Conservation (phyloP, 2,329 filamentous ascomycete genomes). For the Fusarium oligoseptatum region DNA sequence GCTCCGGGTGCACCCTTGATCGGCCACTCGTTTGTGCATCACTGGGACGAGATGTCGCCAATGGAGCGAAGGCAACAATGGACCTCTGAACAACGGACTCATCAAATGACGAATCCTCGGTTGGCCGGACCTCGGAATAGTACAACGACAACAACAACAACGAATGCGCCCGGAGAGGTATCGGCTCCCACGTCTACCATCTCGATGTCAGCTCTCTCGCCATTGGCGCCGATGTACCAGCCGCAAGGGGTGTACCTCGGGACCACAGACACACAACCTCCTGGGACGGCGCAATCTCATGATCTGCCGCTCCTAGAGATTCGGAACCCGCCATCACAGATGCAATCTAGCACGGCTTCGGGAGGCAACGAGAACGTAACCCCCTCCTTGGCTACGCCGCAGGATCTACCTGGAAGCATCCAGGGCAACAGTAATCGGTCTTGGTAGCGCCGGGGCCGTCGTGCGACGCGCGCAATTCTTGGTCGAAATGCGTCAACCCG, state of each 20-base stretch:
- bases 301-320: constrained; percentile 12
- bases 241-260: constrained; percentile 8
- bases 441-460: constrained; percentile 25
- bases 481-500: background rate
- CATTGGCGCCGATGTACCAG: constrained; percentile 29
- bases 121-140: background rate
- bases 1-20: constrained; percentile 3
- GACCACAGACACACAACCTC: background rate
- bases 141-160: background rate
- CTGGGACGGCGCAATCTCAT: background rate
- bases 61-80: constrained; percentile 19
- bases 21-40: constrained; percentile 17
- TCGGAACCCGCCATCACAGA: constrained; percentile 31
- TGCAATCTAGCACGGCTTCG: constrained; percentile 3
- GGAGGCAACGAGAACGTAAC: constrained; percentile 19
- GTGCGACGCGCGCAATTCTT: background rate
- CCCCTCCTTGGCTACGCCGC: background rate
- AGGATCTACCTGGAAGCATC: background rate
- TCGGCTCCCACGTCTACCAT: background rate
- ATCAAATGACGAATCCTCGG: constrained; percentile 6
- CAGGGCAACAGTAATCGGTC: constrained; percentile 26
- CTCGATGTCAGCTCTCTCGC: constrained; percentile 22
- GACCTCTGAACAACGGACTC: background rate
- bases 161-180: background rate
- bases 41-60: constrained; percentile 17